These are phyloP conservation scores for Echium plantagineum DNA, from an alignment of 257 asterid species.

Conservation along the genomic window DNA sequence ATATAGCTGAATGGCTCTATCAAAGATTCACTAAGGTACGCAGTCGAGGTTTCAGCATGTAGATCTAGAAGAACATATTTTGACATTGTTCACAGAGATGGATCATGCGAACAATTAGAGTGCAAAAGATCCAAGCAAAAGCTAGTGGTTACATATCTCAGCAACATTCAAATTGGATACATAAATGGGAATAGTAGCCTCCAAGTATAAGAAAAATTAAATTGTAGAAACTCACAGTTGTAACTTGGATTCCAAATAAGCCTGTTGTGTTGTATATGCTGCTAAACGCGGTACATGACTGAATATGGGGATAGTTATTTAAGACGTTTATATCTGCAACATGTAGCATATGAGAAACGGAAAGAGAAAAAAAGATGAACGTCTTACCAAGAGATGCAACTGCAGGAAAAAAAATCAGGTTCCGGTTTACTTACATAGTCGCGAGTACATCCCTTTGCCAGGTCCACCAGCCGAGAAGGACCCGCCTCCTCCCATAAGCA, in stretches of 20 bases:
- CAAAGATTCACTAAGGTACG: too few species aligned
- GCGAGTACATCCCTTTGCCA: too few species aligned
- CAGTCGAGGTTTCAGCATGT: too few species aligned
- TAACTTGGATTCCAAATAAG: constrained; percentile 69
- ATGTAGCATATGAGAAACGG: constrained; percentile 7
- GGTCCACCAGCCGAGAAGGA: too few species aligned
- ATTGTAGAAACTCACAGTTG: constrained; percentile 43
- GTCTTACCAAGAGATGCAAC: too few species aligned
- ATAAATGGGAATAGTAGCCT: not conserved
- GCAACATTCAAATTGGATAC: not conserved
- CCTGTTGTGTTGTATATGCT: constrained; percentile 56
- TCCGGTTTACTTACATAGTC: constrained; percentile 21
- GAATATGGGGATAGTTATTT: constrained; percentile 60
- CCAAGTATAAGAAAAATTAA: not conserved
- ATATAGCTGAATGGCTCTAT: too few species aligned
- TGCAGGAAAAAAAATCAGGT: not conserved
- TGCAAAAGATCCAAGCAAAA: too few species aligned
- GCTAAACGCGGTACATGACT: constrained; percentile 34
- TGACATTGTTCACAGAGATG: too few species aligned
- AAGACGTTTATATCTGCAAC: constrained; percentile 66
- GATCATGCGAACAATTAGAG: too few species aligned
- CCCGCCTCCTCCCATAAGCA: too few species aligned
- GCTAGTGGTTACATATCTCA: too few species aligned
- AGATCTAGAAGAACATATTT: too few species aligned
- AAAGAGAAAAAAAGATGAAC: not conserved